Evolutionary conservation across 441 rosid genomes (phyloP).

Genomic region (Francoa sonchifolia): DNA sequence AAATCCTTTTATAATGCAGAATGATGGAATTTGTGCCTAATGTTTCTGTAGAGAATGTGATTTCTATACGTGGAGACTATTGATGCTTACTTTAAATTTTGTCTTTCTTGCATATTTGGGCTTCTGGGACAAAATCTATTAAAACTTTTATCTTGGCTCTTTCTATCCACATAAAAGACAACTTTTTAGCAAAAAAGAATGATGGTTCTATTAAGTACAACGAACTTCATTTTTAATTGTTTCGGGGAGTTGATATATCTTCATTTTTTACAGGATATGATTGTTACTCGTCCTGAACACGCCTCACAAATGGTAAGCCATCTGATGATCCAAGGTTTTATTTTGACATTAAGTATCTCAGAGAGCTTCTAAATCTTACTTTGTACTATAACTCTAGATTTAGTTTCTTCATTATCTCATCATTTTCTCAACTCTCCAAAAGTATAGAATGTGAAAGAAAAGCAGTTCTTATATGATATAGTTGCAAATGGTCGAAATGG

Average conservation of each 20-base stretch:
- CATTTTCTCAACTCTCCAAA: conserved; percentile 4
- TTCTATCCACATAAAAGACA: neutral
- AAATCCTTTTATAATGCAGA: neutral
- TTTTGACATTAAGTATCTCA: neutral
- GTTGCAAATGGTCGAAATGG: conserved; percentile 98
- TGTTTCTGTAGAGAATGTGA: no score
- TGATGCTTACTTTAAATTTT: neutral
- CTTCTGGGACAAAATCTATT: neutral
- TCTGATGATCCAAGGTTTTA: conserved; percentile 2
- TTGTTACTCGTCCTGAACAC: conserved; percentile 36
- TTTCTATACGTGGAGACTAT: neutral
- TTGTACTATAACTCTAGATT: neutral
- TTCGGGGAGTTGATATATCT: neutral
- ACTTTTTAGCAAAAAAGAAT: no score
- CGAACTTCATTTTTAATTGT: no score
- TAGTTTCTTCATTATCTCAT: neutral
- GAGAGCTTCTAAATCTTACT: neutral
- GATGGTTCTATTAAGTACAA: no score
- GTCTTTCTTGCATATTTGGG: neutral
- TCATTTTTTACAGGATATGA: conserved; percentile 41
- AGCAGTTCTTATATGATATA: conserved; percentile 75
- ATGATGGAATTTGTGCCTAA: neutral
- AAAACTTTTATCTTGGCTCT: neutral
- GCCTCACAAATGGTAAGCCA: conserved; percentile 29
- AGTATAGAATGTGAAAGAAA: conserved; percentile 39